Conservation (phyloP, 345 rosid species). For the Ceriops decandra region DNA sequence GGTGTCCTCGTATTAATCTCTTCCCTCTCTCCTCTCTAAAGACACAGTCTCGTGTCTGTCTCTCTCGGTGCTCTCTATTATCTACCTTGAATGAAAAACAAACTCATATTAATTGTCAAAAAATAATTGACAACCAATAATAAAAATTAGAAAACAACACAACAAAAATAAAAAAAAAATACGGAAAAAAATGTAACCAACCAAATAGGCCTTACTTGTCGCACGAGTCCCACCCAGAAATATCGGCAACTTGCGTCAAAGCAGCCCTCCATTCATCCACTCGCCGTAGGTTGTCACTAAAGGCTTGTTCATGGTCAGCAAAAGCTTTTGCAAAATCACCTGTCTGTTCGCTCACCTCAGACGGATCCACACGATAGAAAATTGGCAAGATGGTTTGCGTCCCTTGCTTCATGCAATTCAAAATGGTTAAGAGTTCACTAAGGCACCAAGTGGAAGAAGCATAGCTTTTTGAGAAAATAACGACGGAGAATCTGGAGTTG, state of each 20-base stretch:
- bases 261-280: constrained; percentile 11
- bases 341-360: constrained; percentile 1
- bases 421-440: constrained; percentile 8
- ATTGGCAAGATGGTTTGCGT: constrained; percentile 2
- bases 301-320: not conserved
- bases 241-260: constrained; percentile 3
- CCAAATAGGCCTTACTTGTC: not conserved
- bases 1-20: too few species aligned
- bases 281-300: not conserved
- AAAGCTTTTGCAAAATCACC: constrained; percentile 9
- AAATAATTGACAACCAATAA: too few species aligned
- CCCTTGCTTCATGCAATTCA: not conserved
- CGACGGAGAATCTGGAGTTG: not conserved
- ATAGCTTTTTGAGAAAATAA: constrained; percentile 11
- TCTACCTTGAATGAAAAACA: too few species aligned
- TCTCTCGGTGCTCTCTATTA: too few species aligned
- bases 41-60: too few species aligned
- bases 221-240: not conserved
- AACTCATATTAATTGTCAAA: too few species aligned
- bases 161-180: too few species aligned
- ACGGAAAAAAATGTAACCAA: not conserved
- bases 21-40: too few species aligned
- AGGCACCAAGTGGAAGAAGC: constrained; percentile 11
- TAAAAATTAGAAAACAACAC: too few species aligned
- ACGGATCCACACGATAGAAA: constrained; percentile 12